Base-by-base conservation (phyloP, 2,329 filamentous ascomycete species). In the Berkeleyomyces rouxiae region DNA sequence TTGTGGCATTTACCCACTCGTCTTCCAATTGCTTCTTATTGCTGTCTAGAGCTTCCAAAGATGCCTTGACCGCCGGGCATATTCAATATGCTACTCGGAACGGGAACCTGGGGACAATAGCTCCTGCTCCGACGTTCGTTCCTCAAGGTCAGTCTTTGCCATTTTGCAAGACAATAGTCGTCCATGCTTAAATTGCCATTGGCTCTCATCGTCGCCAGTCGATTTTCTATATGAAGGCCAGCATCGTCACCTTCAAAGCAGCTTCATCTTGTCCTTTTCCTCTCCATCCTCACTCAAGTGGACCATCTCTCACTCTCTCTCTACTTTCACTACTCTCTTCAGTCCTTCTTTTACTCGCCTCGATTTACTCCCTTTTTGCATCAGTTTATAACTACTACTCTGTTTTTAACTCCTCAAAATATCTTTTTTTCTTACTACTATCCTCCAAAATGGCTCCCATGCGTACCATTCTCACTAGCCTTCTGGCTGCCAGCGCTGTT, bases 371-470 rank as follows among this genome's bases (percentile, higher is more conserved):
- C 47, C 10, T 51, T 51, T 51, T 51, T 31, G 47, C 47, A 51
- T 51, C 16, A n/a, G n/a, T n/a, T 51, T 23, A 23, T 23, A n/a
- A n/a, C n/a, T n/a, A 23, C 23, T 23, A 23, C 23, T 23, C 23
- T 23, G 23, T 23, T 23, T n/a, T n/a, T n/a, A 23, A 23, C 23
- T 2, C 23, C 23, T 23, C 23, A 23, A 23, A 23, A 23, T 23
- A 23, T 39, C 13, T 58, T 3, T 13, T n/a, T 58, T 36, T 23
- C 10, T 9, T n/a, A 23, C 10, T 33, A 44, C 10, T 33, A 6
- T 47, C n/a, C 3, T 36, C 40, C 51, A 49, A 55, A 63, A 64
- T 64, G 63, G 63, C 60, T 37, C 39, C 63, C 16, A 58, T 64
- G 31, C 59, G 59, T 58, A 13, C 51, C 16, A 31, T 64, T 53